Evolutionary conservation across 2,329 filamentous ascomycete species (phyloP).

Genomic region (Plenodomus tracheiphilus): DNA sequence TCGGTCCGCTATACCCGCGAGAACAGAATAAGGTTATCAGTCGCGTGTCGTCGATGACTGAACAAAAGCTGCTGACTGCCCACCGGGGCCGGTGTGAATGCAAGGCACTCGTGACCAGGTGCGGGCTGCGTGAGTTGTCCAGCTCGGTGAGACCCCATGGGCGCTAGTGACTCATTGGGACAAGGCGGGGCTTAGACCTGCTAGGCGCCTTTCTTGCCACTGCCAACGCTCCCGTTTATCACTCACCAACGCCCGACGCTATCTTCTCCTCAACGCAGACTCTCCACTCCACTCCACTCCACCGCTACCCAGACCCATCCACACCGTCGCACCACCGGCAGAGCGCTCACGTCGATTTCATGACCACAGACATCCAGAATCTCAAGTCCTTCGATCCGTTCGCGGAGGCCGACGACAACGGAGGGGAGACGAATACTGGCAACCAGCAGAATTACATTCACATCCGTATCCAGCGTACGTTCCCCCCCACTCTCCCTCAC

Average conservation of each 20-base stretch:
- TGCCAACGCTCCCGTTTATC: conserved; percentile 5
- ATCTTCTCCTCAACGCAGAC: conserved; percentile 3
- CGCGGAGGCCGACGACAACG: conserved; percentile 99
- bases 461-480: conserved; percentile 96
- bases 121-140: too few species aligned
- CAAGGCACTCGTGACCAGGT: too few species aligned
- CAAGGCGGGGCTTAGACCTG: not conserved
- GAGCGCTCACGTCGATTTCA: conserved; percentile 37
- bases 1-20: not conserved
- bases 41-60: too few species aligned
- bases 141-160: not conserved
- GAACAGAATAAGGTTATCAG: too few species aligned
- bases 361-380: conserved; percentile 52
- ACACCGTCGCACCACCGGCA: conserved; percentile 22
- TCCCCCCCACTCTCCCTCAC: conserved; percentile 50
- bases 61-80: too few species aligned
- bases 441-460: conserved; percentile 95
- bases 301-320: conserved; percentile 4
- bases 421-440: conserved; percentile 83
- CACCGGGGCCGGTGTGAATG: too few species aligned
- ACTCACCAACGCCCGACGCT: conserved; percentile 3
- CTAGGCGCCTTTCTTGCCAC: not conserved
- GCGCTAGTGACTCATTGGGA: conserved; percentile 3
- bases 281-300: conserved; percentile 5
- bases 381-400: conserved; percentile 75